Evolutionary conservation across 768 basidiomycete species (phyloP), one percentile per base, ranked within the genome.

Genomic region (Russula earlei): DNA sequence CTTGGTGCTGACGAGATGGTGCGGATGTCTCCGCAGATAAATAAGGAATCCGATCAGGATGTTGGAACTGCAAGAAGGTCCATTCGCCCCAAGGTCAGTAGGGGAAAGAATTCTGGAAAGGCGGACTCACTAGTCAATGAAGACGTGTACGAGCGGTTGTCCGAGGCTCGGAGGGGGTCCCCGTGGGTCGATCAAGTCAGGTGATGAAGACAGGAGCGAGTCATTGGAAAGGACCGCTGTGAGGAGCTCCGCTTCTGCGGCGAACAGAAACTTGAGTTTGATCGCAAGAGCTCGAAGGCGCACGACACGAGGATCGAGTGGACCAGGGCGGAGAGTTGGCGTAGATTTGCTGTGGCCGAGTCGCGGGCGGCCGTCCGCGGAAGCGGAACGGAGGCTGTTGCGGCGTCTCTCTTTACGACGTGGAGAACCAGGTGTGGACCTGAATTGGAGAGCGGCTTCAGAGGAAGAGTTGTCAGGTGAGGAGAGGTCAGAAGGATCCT

Each of bases 31-130:
- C 66, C 81, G 83, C 49, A 86, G 68, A 68, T 85, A 81, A 27
- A 76, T 79, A n/a, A 91, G 67, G 52, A 91, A 77, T 33, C 90
- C 90, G 58, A 93, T 83, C 44, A 92, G 78, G 59, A 93, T 91
- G 66, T 93, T 93, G 15, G 90, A 92, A 62, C 90, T 91, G 62
- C 45, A 43, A 37, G 12, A 25, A 31, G 49, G 61, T 46, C 34
- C 11, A 44, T 38, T 33, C 24, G 57, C 33, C n/a, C 44, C 41
- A 40, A 34, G 25, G 29, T 47, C 38, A 10, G 44, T 15, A 19
- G 24, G 27, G 31, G 12, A 25, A 24, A 44, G 19, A 54, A 57
- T 47, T 56, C 52, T 46, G 59, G 53, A 52, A 52, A 45, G 42
- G 5, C 8, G 52, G 55, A 76, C 77, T 55, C 59, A 82, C 81